Conservation (phyloP, 208 protist genomes). For the Trypanosoma congolense region DNA sequence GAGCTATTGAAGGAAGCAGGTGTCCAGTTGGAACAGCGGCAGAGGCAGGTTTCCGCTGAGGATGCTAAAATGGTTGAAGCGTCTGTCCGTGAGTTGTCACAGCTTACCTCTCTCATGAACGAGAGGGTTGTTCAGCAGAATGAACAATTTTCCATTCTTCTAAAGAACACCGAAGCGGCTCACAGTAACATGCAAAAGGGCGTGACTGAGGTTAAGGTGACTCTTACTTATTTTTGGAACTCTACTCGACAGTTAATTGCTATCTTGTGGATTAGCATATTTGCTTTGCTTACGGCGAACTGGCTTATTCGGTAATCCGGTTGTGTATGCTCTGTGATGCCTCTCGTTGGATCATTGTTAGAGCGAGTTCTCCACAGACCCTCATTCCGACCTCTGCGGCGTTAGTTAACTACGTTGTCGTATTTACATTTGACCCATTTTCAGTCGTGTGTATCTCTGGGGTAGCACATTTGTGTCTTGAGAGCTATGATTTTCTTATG, state of each 20-base stretch:
- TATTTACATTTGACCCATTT: too few relatives aligned
- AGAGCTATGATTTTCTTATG: too few relatives aligned
- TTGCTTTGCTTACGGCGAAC: constrained; percentile 49
- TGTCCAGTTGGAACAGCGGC: constrained; percentile 40
- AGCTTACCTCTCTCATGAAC: constrained; percentile 82
- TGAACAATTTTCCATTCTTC: constrained; percentile 74
- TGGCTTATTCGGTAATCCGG: constrained; percentile 29
- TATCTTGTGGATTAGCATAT: constrained; percentile 63
- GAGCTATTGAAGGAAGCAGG: constrained; percentile 35
- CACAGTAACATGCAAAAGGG: constrained; percentile 63
- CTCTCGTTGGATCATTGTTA: neutral
- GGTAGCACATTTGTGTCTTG: too few relatives aligned
- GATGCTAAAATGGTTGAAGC: constrained; percentile 72
- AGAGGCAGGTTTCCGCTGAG: constrained; percentile 43
- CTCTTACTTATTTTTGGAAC: constrained; percentile 58
- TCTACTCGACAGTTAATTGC: constrained; percentile 71
- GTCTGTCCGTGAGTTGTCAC: constrained; percentile 78
- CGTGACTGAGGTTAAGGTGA: constrained; percentile 48
- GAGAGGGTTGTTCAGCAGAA: constrained; percentile 75
- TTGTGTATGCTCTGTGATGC: neutral
- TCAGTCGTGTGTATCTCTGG: too few relatives aligned
- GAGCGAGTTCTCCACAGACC: too few relatives aligned
- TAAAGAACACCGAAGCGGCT: constrained; percentile 64
- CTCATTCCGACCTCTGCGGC: too few relatives aligned
- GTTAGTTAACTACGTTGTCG: too few relatives aligned